phyloP scores from a whole-genome alignment of 371 early-diverging fungal genomes.

The Entomophthora muscae region DNA sequence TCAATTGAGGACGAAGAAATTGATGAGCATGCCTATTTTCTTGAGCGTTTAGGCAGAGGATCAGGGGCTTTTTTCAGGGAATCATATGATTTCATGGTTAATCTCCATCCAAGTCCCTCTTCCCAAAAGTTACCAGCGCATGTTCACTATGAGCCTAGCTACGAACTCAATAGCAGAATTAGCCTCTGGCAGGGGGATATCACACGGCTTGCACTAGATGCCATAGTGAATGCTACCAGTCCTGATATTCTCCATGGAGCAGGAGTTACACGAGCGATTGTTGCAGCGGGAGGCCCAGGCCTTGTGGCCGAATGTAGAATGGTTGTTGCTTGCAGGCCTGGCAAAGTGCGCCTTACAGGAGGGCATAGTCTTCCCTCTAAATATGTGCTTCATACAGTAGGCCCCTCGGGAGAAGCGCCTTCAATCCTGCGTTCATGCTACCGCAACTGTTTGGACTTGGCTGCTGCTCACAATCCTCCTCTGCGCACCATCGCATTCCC shows the following conservation, averaged over 20 bases:
- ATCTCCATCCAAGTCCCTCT: background rate
- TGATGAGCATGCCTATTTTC: background rate
- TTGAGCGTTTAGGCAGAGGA: background rate
- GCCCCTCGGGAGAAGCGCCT: background rate
- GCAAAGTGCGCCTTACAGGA: background rate
- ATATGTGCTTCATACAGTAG: slow-evolving; percentile 5
- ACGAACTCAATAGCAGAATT: background rate
- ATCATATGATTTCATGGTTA: background rate
- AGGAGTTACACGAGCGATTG: slow-evolving; percentile 5
- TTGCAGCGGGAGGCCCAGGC: background rate
- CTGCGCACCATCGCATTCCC: background rate
- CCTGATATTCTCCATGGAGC: background rate
- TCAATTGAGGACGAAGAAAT: background rate
- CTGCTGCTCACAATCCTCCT: background rate
- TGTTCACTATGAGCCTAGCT: background rate
- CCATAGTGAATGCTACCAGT: slow-evolving; percentile 2
- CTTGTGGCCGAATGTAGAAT: slow-evolving; percentile 3
- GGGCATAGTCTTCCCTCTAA: background rate
- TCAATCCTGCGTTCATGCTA: background rate
- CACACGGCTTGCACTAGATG: background rate
- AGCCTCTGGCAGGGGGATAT: slow-evolving; percentile 2
- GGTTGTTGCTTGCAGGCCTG: background rate
- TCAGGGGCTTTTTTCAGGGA: background rate
- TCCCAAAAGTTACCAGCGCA: background rate
- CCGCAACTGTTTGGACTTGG: background rate